Conservation (phyloP, 2,329 filamentous ascomycete genomes). For the Cadophora sp. region DNA sequence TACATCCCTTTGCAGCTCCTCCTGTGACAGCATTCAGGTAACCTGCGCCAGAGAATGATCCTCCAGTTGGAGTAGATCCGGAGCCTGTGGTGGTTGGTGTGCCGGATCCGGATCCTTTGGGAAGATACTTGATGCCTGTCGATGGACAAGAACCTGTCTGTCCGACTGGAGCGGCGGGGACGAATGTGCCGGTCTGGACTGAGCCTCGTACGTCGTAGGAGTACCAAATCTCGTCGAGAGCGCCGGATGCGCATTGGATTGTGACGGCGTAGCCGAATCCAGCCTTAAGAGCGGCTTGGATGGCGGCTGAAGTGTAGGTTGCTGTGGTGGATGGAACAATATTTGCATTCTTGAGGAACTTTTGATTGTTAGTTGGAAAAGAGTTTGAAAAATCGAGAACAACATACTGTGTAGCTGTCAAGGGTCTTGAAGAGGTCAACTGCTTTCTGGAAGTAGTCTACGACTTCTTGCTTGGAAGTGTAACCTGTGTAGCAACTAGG, state of each 20-base stretch:
- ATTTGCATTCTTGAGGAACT: constrained; percentile 65
- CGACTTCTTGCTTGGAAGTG: constrained; percentile 65
- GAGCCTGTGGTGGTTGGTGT: constrained; percentile 27
- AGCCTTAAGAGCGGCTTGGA: constrained; percentile 51
- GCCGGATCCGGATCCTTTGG: constrained; percentile 47
- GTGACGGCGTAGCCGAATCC: constrained; percentile 54
- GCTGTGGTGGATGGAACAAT: constrained; percentile 55
- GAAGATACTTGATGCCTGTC: constrained; percentile 61
- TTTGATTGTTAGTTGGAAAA: constrained; percentile 58
- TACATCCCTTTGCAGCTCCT: constrained; percentile 63
- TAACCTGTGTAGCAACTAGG: constrained; percentile 70
- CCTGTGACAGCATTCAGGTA: constrained; percentile 60
- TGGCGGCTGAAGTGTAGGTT: constrained; percentile 52
- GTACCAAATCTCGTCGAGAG: constrained; percentile 60
- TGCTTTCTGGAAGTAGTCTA: constrained; percentile 72
- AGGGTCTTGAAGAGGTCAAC: constrained; percentile 71
- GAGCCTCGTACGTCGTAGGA: constrained; percentile 59
- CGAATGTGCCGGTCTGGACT: constrained; percentile 56
- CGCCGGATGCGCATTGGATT: constrained; percentile 51
- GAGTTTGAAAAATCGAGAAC: too few relatives aligned
- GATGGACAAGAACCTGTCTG: constrained; percentile 56
- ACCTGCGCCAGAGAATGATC: constrained; percentile 58
- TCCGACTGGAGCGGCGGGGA: constrained; percentile 44
- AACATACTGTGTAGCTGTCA: constrained; percentile 64
- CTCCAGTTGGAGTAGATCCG: constrained; percentile 51